phyloP scores from a whole-genome alignment of 805 yeast genomes.

The Hanseniaspora hatyaiensis region DNA sequence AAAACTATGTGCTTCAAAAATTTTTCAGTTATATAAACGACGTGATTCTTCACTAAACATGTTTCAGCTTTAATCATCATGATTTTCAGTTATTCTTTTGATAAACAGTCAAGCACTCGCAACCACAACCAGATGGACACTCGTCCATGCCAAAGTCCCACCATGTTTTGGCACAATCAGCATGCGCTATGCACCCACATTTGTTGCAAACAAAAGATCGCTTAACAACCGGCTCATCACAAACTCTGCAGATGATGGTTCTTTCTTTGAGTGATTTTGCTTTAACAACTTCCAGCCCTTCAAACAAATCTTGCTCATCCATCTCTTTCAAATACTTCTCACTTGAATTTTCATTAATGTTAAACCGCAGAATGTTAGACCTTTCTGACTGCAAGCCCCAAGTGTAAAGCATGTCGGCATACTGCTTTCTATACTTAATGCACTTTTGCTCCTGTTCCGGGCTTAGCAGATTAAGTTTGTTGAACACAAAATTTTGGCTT shows the following conservation, averaged over 20 bases:
- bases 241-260: slow-evolving; percentile 42
- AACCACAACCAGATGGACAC: slow-evolving; percentile 83
- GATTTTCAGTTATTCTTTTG: neutral
- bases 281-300: slow-evolving; percentile 24
- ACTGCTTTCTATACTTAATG: slow-evolving; percentile 45
- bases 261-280: slow-evolving; percentile 21
- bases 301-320: slow-evolving; percentile 29
- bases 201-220: slow-evolving; percentile 54
- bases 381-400: slow-evolving; percentile 83
- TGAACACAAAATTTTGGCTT: slow-evolving; percentile 16
- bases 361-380: slow-evolving; percentile 55
- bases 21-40: neutral
- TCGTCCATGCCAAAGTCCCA: slow-evolving; percentile 41
- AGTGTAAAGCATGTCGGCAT: slow-evolving; percentile 60
- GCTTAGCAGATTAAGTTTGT: slow-evolving; percentile 21
- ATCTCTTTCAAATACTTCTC: slow-evolving; percentile 30
- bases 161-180: slow-evolving; percentile 71
- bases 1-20: too few species aligned
- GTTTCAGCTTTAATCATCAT: neutral
- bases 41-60: too few species aligned
- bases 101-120: slow-evolving; percentile 36
- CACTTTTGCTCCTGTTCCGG: slow-evolving; percentile 24
- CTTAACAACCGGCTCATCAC: slow-evolving; percentile 50
- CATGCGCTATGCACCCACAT: slow-evolving; percentile 73
- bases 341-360: slow-evolving; percentile 17